Base-by-base conservation (phyloP, 1,139 yeast species). In the Suhomyces ambrosiae region DNA sequence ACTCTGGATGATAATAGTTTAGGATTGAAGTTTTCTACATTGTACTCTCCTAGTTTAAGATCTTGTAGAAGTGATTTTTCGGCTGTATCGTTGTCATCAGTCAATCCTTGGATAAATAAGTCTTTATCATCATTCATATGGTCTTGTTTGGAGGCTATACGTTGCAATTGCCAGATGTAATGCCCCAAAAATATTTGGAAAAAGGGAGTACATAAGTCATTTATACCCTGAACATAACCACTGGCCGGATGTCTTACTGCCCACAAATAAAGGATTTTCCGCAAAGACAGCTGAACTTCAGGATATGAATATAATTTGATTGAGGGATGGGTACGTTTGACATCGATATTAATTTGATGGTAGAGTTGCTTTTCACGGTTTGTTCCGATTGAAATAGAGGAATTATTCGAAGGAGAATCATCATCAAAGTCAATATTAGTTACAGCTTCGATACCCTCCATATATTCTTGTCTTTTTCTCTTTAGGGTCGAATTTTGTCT, bases 161-260 rank as follows among this genome's bases (percentile, higher is more conserved):
- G 49, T 42, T 70, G 74, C 17, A 71, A 48, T 47, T 69, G 76
- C 74, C 74, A 66, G 28, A 82, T 52, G 56, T 90, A 90, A 44
- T 83, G 82, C 3, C 81, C 72, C 36, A 94, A 61, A 55, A 92
- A 92, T 0, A 92, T 83, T 60, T 92, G 96, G 60, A 77, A 90
- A 58, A 94, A 89, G 1, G 99, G 98, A 0, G 97, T 92, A 12
- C 84, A 89, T 39, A 92, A 71, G 61, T 92, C 99, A 58, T 92
- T 92, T 40, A 92, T 94, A 18, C 99, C 99, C 63, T 92, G 99
- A n/a, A 92, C 99, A 60, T 92, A 92, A 3, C 99, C 99, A 56
- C 94, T 82, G 3, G 97, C 97, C 1, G 99, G 98, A 56, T 94
- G 98, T 45, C 98, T 76, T 14, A 92, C 82, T 0, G 98, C 96